Evolutionary conservation across 345 rosid genomes (phyloP).

Genomic region (Gossypium stocksii): DNA sequence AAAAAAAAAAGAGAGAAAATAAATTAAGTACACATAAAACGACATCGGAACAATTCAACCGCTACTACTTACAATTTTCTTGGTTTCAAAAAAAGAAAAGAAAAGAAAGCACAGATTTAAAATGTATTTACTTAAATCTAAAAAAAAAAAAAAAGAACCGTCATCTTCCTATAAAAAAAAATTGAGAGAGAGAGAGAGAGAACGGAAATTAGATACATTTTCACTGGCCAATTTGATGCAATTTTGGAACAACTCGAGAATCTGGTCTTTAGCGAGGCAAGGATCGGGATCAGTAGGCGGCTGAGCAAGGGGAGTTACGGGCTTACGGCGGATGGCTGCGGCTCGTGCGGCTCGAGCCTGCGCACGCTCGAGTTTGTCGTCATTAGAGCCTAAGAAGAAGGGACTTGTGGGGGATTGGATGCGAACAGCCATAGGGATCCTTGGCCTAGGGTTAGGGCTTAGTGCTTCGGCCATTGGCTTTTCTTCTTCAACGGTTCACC

Average conservation of each 20-base stretch:
- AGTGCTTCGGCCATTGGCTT: slow-evolving; percentile 53
- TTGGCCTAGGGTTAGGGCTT: slow-evolving; percentile 71
- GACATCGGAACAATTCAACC: background rate
- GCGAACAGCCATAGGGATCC: slow-evolving; percentile 42
- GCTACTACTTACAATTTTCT: background rate
- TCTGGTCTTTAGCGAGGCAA: slow-evolving; percentile 69
- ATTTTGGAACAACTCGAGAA: slow-evolving; percentile 75
- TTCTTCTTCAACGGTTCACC: slow-evolving; percentile 5
- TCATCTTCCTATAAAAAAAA: background rate
- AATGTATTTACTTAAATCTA: background rate
- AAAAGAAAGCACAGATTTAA: background rate
- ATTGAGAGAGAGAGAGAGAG: background rate
- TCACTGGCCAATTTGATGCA: slow-evolving; percentile 96
- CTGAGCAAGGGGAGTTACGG: slow-evolving; percentile 29
- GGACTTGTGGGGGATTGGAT: slow-evolving; percentile 80
- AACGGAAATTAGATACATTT: slow-evolving; percentile 44
- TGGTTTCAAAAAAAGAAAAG: background rate
- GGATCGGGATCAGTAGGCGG: slow-evolving; percentile 43
- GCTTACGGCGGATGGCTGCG: slow-evolving; percentile 78
- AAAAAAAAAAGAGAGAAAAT: background rate
- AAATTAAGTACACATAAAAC: background rate
- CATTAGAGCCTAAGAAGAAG: slow-evolving; percentile 76
- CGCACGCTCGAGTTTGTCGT: slow-evolving; percentile 74
- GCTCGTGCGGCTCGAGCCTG: slow-evolving; percentile 88
- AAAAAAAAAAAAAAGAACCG: background rate